Percentiles rank a stretch among this genome's conserved stretches.
Evolutionary conservation across 768 basidiomycete genomes (phyloP).

Genomic region (Asterophora parasitica): DNA sequence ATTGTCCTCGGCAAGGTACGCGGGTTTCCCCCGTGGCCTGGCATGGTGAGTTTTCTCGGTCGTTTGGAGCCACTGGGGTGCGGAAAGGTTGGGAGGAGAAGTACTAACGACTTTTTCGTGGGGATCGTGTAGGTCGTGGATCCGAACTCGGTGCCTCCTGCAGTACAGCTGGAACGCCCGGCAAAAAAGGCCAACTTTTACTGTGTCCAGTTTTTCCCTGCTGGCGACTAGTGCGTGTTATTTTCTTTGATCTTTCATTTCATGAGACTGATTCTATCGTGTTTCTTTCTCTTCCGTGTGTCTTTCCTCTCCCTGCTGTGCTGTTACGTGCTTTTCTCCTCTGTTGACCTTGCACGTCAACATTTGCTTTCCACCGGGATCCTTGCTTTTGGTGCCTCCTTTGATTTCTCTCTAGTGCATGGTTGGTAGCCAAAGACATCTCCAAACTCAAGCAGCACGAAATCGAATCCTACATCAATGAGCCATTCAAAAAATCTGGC

Average conservation of each 20-base stretch:
- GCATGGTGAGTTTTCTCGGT: constrained; percentile 60
- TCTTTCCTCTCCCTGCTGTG: background rate
- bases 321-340: background rate
- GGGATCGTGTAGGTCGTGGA: constrained; percentile 63
- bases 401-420: constrained; percentile 52
- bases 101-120: background rate
- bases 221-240: constrained; percentile 82
- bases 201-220: constrained; percentile 83
- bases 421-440: constrained; percentile 81
- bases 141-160: constrained; percentile 54
- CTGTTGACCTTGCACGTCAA: background rate
- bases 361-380: background rate
- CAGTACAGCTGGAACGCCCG: constrained; percentile 70
- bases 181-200: constrained; percentile 70
- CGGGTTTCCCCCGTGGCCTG: constrained; percentile 95
- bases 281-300: background rate
- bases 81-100: too few relatives aligned
- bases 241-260: constrained; percentile 4
- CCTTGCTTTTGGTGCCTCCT: constrained; percentile 7
- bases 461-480: constrained; percentile 79
- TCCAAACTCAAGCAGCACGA: constrained; percentile 71
- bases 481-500: constrained; percentile 69
- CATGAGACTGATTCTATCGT: background rate
- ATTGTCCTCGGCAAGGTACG: constrained; percentile 90
- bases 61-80: too few relatives aligned